Evolutionary conservation across 1,284 basidiomycete genomes (phyloP).

Genomic region (Marasmius fiardii): DNA sequence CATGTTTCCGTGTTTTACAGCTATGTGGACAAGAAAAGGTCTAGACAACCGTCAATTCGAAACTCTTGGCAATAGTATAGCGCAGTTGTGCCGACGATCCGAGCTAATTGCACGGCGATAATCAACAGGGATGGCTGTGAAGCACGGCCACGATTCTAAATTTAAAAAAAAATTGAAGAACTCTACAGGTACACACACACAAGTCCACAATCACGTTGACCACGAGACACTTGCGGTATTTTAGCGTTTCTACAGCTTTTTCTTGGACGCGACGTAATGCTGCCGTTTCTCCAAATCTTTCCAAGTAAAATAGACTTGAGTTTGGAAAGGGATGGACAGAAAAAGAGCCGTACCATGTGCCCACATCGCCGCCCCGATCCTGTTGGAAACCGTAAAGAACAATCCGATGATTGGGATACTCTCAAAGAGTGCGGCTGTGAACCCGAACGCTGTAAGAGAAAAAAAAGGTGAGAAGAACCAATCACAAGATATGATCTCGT

Average conservation of each 20-base stretch:
- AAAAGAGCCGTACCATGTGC: slow-evolving; percentile 57
- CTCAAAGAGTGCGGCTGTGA: slow-evolving; percentile 75
- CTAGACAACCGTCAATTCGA: no score
- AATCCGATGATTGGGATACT: slow-evolving; percentile 76
- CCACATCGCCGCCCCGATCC: slow-evolving; percentile 91
- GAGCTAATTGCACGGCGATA: no score
- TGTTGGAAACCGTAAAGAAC: slow-evolving; percentile 79
- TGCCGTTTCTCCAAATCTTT: slow-evolving; percentile 77
- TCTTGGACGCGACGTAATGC: slow-evolving; percentile 50
- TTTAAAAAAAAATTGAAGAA: no score
- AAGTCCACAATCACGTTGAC: neutral
- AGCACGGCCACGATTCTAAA: neutral
- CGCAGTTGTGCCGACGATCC: no score
- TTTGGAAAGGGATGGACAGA: slow-evolving; percentile 6
- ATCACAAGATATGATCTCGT: neutral
- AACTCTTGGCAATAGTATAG: no score
- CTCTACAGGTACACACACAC: no score
- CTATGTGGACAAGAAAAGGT: no score
- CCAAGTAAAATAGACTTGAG: neutral
- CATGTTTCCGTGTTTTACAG: no score
- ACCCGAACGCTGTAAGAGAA: slow-evolving; percentile 66
- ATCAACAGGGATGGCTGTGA: no score
- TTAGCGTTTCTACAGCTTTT: neutral
- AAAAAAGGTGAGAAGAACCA: neutral
- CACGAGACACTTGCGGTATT: no score